A percentile compares a stretch with the other conserved stretches of the same genome.
Conservation (phyloP, 208 protist genomes). For the Acanthamoeba triangularis region DNA sequence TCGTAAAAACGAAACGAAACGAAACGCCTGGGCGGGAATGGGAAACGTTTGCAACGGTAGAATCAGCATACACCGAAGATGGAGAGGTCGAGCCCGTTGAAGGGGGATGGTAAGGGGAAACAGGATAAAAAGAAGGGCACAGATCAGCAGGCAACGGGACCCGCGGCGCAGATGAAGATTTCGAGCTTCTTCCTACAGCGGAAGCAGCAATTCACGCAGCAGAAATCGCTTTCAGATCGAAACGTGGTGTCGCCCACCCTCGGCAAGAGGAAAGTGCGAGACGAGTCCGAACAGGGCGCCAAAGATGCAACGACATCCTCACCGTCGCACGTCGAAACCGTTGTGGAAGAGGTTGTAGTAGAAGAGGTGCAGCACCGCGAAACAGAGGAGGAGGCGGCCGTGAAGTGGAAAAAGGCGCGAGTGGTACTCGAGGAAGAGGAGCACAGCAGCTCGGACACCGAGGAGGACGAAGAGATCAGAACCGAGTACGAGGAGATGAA, state of each 20-base stretch:
- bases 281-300: background rate
- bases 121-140: too few species aligned
- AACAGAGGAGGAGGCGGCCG: too few species aligned
- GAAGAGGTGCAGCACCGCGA: too few species aligned
- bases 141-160: background rate
- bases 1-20: too few species aligned
- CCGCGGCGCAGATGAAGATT: background rate
- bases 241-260: background rate
- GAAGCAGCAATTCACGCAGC: slow-evolving; percentile 32
- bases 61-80: background rate
- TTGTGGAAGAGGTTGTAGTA: background rate
- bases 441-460: slow-evolving; percentile 13
- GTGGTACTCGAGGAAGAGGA: background rate
- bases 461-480: slow-evolving; percentile 52
- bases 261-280: slow-evolving; percentile 15
- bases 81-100: background rate
- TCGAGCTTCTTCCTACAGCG: slow-evolving; percentile 19
- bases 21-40: too few species aligned
- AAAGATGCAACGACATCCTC: background rate
- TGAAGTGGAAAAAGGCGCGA: background rate
- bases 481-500: background rate
- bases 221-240: background rate
- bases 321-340: background rate
- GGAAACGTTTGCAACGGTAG: too few species aligned
- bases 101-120: background rate